A percentile compares a stretch with the other conserved stretches of the same genome.
phyloP scores from a whole-genome alignment of 257 asterid species.

The Ehretia macrophylla region DNA sequence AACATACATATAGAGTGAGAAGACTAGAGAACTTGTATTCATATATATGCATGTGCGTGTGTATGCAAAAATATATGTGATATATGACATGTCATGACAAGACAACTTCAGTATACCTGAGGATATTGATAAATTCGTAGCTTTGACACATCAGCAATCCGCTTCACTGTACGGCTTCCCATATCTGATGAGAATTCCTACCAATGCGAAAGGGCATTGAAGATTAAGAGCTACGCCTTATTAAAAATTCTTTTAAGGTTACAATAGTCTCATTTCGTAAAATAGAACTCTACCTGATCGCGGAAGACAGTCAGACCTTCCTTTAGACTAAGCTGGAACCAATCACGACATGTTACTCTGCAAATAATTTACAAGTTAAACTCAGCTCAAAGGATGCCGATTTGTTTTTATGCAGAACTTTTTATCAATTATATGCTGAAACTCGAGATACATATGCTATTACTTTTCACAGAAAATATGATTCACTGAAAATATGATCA shows the following conservation, averaged over 20 bases:
- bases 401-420: not conserved
- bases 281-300: conserved; percentile 62
- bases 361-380: conserved; percentile 24
- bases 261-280: not conserved
- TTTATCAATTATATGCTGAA: not conserved
- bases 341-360: conserved; percentile 99
- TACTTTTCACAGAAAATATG: not conserved
- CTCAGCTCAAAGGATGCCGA: not conserved
- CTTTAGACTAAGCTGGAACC: conserved; percentile 99
- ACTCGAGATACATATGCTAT: not conserved
- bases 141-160: conserved; percentile 69
- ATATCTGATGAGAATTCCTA: conserved; percentile 85
- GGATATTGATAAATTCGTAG: conserved; percentile 72
- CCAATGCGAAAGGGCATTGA: conserved; percentile 5
- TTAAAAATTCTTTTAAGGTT: not conserved
- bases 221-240: not conserved
- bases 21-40: too few species aligned
- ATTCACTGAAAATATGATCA: not conserved
- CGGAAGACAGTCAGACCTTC: conserved; percentile 99
- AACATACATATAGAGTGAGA: too few species aligned
- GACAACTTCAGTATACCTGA: conserved; percentile 38
- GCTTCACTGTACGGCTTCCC: conserved; percentile 83
- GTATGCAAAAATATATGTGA: too few species aligned
- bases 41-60: too few species aligned
- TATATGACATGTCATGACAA: not conserved